Evolutionary conservation across 139 green algal species (phyloP).

Genomic region (Coelastrella sp.): DNA sequence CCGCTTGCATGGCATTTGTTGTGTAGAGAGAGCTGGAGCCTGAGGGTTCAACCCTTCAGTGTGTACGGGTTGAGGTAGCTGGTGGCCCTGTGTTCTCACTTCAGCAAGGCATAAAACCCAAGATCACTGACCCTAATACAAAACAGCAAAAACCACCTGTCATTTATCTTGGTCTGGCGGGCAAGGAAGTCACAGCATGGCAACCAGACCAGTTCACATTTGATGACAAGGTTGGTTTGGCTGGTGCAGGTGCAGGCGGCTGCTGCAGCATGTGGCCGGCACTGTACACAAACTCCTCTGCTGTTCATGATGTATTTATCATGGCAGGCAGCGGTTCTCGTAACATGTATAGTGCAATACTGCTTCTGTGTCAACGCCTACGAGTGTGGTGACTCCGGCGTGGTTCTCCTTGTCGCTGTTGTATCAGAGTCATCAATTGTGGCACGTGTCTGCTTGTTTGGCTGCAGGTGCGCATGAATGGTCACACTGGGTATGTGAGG

Average conservation of each 20-base stretch:
- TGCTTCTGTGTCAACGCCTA: no score
- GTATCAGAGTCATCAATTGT: no score
- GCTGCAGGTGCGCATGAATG: constrained; percentile 65
- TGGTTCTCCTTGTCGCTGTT: no score
- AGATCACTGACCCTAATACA: constrained; percentile 8
- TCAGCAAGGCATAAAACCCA: constrained; percentile 9
- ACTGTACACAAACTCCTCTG: no score
- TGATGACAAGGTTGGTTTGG: constrained; percentile 11
- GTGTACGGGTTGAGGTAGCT: constrained; percentile 35
- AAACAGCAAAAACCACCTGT: constrained; percentile 31
- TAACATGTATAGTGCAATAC: background rate
- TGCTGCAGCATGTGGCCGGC: background rate
- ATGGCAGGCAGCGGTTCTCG: background rate
- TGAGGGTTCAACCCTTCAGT: constrained; percentile 29
- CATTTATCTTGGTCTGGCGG: constrained; percentile 71
- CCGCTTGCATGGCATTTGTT: background rate
- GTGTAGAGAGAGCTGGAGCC: background rate
- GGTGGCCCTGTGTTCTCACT: constrained; percentile 68
- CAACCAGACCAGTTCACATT: constrained; percentile 41
- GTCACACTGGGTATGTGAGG: constrained; percentile 81
- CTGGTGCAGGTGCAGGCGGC: no score
- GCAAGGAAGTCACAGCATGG: constrained; percentile 70
- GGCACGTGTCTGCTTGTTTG: background rate
- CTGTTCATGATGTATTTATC: background rate
- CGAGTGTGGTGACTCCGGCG: no score